Evolutionary conservation across 495 filamentous ascomycete genomes (phyloP).

Genomic region (Annulohypoxylon nitens): DNA sequence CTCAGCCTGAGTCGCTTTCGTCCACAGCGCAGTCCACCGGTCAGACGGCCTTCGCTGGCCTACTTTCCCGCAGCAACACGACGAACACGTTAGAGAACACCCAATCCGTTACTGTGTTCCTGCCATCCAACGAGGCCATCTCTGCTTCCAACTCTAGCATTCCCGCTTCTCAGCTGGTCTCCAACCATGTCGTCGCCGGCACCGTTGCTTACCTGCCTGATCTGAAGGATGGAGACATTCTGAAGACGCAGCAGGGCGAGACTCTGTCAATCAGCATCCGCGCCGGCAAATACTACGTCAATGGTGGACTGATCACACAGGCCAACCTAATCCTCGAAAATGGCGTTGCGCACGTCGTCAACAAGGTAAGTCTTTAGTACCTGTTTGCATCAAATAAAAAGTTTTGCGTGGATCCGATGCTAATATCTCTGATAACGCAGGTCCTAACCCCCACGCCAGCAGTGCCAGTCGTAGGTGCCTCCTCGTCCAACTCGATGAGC

Average conservation of each 20-base stretch:
- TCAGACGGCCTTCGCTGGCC: slow-evolving; percentile 39
- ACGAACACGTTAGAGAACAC: slow-evolving; percentile 55
- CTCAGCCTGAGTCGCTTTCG: slow-evolving; percentile 58
- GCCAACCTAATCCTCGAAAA: slow-evolving; percentile 52
- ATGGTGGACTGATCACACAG: slow-evolving; percentile 52
- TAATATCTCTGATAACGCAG: slow-evolving; percentile 10
- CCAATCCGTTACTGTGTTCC: slow-evolving; percentile 46
- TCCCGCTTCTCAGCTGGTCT: slow-evolving; percentile 30
- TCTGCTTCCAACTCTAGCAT: slow-evolving; percentile 27
- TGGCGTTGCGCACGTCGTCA: slow-evolving; percentile 57
- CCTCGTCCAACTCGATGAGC: slow-evolving; percentile 19
- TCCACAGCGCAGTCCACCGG: slow-evolving; percentile 32
- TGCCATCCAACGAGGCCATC: slow-evolving; percentile 46
- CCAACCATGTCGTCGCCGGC: slow-evolving; percentile 49
- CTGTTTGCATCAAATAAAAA: not conserved
- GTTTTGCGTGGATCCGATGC: not conserved
- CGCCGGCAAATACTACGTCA: slow-evolving; percentile 49
- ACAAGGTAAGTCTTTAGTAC: slow-evolving; percentile 46
- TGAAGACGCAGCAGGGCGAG: slow-evolving; percentile 50
- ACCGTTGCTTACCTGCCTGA: slow-evolving; percentile 51
- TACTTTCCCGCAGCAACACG: slow-evolving; percentile 57
- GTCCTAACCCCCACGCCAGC: slow-evolving; percentile 26
- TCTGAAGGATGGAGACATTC: slow-evolving; percentile 47
- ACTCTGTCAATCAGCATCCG: slow-evolving; percentile 49
- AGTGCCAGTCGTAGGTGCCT: slow-evolving; percentile 9